These are phyloP conservation scores for Sambucus nigra DNA, from an alignment of 129 eudicot species.

Conservation along the genomic window DNA sequence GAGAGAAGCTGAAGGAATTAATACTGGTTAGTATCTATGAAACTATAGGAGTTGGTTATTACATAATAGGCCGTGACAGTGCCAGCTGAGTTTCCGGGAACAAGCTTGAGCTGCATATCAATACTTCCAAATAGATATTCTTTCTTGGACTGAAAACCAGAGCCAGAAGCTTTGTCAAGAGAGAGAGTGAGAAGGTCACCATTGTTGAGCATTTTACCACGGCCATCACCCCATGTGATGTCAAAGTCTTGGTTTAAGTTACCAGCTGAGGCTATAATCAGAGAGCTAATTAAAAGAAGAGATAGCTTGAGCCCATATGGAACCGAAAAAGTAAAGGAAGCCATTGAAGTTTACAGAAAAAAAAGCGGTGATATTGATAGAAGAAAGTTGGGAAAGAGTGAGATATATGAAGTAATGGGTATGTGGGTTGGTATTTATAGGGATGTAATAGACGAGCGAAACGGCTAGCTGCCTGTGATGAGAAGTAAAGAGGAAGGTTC, in stretches of 20 bases:
- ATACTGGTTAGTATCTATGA: neutral
- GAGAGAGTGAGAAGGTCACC: constrained; percentile 54
- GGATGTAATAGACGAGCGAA: too few species aligned
- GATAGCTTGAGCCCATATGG: neutral
- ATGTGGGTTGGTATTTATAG: too few species aligned
- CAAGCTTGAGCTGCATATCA: constrained; percentile 67
- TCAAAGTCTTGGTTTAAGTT: constrained; percentile 45
- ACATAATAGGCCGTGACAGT: constrained; percentile 68
- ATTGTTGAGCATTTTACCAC: constrained; percentile 46
- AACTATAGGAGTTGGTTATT: neutral
- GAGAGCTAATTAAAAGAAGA: too few species aligned
- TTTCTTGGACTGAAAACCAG: constrained; percentile 53
- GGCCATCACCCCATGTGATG: constrained; percentile 63
- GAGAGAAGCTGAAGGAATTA: neutral
- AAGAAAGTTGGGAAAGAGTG: too few species aligned
- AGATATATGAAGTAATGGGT: too few species aligned
- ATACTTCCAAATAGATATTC: constrained; percentile 54
- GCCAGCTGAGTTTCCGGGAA: constrained; percentile 71
- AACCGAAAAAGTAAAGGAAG: constrained; percentile 12
- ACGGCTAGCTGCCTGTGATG: too few species aligned
- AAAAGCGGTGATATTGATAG: too few species aligned
- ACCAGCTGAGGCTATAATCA: constrained; percentile 22
- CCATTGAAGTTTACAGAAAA: too few species aligned
- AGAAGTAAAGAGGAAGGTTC: too few species aligned
- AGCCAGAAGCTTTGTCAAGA: constrained; percentile 50